Base-by-base conservation (phyloP, 2,329 filamentous ascomycete species). In the Fusarium tuaranense region DNA sequence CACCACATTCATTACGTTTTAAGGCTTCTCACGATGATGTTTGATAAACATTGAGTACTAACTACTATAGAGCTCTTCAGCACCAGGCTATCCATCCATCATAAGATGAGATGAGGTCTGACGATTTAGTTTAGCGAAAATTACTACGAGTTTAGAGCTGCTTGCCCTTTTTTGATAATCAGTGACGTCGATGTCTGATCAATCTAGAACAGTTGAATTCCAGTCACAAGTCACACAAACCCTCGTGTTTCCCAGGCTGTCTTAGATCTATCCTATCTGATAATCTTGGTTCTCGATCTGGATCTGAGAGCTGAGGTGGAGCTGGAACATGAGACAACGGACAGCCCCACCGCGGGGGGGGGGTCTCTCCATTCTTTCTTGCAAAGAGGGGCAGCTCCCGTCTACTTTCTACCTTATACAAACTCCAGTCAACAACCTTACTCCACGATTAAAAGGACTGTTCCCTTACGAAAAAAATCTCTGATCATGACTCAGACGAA, bases 91-190 rank as follows among this genome's bases (percentile, higher is more conserved):
- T 27, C 48, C 16, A 66, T 38, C 41, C 13, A 14, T 36, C 34
- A 36, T 36, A 1, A 36, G 34, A 36, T 36, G 34, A 36, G 34
- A 58, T 48, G 63, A 71, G 63, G 72, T 51, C 72, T 75, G 46
- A 73, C 63, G 69, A 75, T 62, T 65, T 63, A 71, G 41, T 67
- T 74, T 75, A 74, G 72, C 72, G 67, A 68, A 67, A 70, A 46
- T 75, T 48, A 63, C 67, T 27, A 68, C 51, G 62, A 51, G 32
- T 63, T 75, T 44, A 44, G 44, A 55, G 36, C 14, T 25, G 25
- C 34, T 18, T 44, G 30, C 10, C 25, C 25, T 30, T 16, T 32
- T 60, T 32, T 61, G n/a, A 61, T 44, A 6, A 7, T 5, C 6
- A 20, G 34, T 63, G 60, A 51, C 44, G 60, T 44, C 25, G 25